Conservation (phyloP, 805 yeast genomes). For the Saccharomycopsis malanga region DNA sequence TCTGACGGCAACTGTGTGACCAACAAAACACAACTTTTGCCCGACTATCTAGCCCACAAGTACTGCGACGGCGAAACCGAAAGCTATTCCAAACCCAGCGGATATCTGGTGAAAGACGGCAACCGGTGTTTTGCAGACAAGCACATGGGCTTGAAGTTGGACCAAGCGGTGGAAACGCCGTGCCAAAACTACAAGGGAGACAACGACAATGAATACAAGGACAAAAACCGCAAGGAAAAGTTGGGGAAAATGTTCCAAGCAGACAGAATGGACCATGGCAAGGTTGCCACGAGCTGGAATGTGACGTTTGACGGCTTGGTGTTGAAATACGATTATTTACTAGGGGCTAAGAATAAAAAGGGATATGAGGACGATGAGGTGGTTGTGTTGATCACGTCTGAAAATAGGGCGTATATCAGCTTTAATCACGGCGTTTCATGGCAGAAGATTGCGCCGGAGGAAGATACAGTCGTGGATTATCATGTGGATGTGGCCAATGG, state of each 20-base stretch:
- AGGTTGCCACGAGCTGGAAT: neutral
- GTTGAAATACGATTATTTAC: neutral
- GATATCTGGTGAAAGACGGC: conserved; percentile 38
- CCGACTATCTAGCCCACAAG: conserved; percentile 2
- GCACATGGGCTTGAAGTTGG: conserved; percentile 6
- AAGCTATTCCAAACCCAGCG: conserved; percentile 14
- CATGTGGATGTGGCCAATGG: conserved; percentile 2
- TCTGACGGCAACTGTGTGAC: conserved; percentile 41
- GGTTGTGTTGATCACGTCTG: neutral
- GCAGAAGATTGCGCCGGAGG: neutral
- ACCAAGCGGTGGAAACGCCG: conserved; percentile 10
- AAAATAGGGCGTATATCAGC: conserved; percentile 4
- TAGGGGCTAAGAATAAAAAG: neutral
- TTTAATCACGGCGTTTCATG: conserved; percentile 7
- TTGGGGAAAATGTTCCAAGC: conserved; percentile 4
- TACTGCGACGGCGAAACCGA: conserved; percentile 17
- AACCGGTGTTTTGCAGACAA: conserved; percentile 32
- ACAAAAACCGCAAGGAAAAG: conserved; percentile 11
- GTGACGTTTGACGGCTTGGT: conserved; percentile 3
- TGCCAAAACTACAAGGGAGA: conserved; percentile 9
- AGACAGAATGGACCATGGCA: neutral
- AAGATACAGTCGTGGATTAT: conserved; percentile 1
- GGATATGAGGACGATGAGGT: conserved; percentile 5
- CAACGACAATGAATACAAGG: conserved; percentile 12
- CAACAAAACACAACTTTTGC: conserved; percentile 23